Percentiles rank a stretch among this genome's conserved stretches.
phyloP scores from a whole-genome alignment of 495 filamentous ascomycete genomes.

The Hypoxylon fragiforme region DNA sequence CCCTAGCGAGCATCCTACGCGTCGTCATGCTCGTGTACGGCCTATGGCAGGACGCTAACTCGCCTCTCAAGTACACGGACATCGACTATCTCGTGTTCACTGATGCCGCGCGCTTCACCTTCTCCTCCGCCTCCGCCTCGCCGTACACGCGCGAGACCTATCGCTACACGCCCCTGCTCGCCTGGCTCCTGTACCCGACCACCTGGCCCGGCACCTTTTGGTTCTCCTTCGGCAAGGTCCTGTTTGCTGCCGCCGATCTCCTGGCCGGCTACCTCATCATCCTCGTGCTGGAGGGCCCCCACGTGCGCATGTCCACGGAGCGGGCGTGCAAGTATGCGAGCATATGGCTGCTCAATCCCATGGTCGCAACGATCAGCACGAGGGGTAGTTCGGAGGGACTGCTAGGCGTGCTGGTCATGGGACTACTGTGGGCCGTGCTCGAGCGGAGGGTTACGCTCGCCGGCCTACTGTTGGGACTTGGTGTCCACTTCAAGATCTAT shows the following conservation, averaged over 20 bases:
- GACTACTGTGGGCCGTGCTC: constrained; percentile 78
- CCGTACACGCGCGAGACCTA: constrained; percentile 93
- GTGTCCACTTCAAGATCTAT: constrained; percentile 98
- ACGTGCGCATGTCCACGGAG: constrained; percentile 39
- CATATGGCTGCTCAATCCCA: constrained; percentile 94
- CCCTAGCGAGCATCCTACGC: constrained; percentile 69
- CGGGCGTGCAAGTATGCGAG: constrained; percentile 71
- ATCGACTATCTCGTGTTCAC: constrained; percentile 99
- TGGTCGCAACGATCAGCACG: constrained; percentile 96
- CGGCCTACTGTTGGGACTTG: constrained; percentile 75
- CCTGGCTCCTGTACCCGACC: constrained; percentile 87
- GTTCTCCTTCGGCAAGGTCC: constrained; percentile 85
- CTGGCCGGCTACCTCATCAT: constrained; percentile 85
- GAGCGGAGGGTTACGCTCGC: constrained; percentile 62
- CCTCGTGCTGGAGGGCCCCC: constrained; percentile 52
- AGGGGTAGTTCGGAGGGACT: constrained; percentile 91
- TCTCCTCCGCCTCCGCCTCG: constrained; percentile 45
- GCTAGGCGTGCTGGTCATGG: constrained; percentile 78
- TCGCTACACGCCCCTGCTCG: constrained; percentile 91
- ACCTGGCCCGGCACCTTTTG: constrained; percentile 59
- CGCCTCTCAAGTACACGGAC: constrained; percentile 94
- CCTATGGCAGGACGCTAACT: constrained; percentile 85
- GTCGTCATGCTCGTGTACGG: constrained; percentile 78
- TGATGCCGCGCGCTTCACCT: constrained; percentile 82
- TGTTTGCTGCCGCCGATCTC: constrained; percentile 84